These are phyloP conservation scores for Vanderwaltozyma yarrowii DNA, from an alignment of 805 yeast species.

Conservation along the genomic window DNA sequence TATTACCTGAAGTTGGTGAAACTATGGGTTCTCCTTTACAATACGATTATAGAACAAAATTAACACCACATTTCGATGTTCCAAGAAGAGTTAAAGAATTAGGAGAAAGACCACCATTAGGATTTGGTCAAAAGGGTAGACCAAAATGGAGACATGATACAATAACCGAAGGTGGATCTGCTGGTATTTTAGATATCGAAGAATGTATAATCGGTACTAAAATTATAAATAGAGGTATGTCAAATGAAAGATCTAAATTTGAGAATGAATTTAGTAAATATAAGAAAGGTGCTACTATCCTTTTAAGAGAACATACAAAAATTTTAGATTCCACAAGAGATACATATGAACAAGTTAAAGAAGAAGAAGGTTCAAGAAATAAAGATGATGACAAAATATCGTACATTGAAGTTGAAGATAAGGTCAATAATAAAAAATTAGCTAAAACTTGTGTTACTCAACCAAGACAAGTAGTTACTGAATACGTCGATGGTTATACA, in stretches of 20 bases:
- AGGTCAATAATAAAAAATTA: conserved; percentile 25
- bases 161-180: conserved; percentile 44
- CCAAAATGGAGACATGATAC: conserved; percentile 51
- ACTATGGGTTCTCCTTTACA: conserved; percentile 72
- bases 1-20: conserved; percentile 49
- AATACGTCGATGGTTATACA: conserved; percentile 59
- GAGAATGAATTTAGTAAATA: conserved; percentile 35
- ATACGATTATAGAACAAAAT: conserved; percentile 76
- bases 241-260: conserved; percentile 53
- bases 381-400: conserved; percentile 28
- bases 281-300: conserved; percentile 77
- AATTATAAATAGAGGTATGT: conserved; percentile 64
- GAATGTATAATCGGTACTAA: conserved; percentile 86
- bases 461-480: conserved; percentile 69
- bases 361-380: conserved; percentile 38
- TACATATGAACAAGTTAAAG: conserved; percentile 27
- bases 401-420: conserved; percentile 26
- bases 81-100: conserved; percentile 45
- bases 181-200: conserved; percentile 75
- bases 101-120: conserved; percentile 55
- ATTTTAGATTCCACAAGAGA: conserved; percentile 21
- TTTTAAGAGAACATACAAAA: conserved; percentile 69
- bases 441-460: conserved; percentile 71
- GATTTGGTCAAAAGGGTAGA: conserved; percentile 81
- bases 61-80: conserved; percentile 90